These are phyloP conservation scores for Lactarius deliciosus DNA, from an alignment of 768 basidiomycete species.

Conservation along the genomic window DNA sequence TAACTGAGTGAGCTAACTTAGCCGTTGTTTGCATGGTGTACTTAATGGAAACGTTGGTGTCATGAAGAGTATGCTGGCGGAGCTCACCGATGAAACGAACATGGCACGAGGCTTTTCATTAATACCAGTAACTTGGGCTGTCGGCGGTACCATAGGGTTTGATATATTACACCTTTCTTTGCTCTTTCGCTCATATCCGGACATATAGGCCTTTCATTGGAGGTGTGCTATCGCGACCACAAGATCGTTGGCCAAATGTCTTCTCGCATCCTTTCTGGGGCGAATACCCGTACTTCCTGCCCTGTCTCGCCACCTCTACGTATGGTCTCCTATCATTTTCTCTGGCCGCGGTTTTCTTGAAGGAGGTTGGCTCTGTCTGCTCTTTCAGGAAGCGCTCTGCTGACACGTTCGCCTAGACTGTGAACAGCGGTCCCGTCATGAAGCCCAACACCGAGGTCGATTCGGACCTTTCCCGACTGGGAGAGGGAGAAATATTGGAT, in stretches of 20 bases:
- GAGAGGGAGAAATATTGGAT: no score
- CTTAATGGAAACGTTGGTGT: conserved; percentile 15
- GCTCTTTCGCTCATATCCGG: no score
- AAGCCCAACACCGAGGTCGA: no score
- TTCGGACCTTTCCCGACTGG: no score
- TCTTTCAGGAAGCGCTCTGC: not conserved
- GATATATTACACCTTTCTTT: not conserved
- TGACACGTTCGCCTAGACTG: conserved; percentile 10
- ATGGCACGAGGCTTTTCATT: conserved; percentile 43
- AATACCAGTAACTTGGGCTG: conserved; percentile 35
- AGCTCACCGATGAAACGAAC: conserved; percentile 63
- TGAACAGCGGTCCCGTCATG: not conserved
- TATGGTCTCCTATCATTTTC: conserved; percentile 3
- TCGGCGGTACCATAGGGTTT: conserved; percentile 22
- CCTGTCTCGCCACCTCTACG: conserved; percentile 18
- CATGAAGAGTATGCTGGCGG: conserved; percentile 47
- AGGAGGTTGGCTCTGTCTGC: conserved; percentile 9
- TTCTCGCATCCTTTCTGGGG: conserved; percentile 31
- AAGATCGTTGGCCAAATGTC: conserved; percentile 28
- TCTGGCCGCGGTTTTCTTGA: conserved; percentile 9
- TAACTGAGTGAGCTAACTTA: conserved; percentile 60
- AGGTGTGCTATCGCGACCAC: conserved; percentile 31
- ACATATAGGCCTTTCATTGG: conserved; percentile 6
- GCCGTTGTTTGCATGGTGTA: conserved; percentile 11
- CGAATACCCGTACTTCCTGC: conserved; percentile 33